Conservation (phyloP, 805 yeast species). For the Cephaloascus albidus region DNA sequence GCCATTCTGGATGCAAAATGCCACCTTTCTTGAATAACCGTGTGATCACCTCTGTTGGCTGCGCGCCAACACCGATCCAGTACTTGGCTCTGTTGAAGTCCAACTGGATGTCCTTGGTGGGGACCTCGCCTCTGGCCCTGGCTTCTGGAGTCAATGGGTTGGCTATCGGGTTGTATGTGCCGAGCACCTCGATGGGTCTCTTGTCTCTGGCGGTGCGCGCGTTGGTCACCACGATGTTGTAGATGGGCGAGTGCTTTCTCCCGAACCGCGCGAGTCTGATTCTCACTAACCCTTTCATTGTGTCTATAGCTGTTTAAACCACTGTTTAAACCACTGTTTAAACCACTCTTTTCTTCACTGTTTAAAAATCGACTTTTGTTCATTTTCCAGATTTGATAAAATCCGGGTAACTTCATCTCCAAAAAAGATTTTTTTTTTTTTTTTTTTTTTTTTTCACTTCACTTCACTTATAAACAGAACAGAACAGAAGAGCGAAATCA, state of each 20-base stretch:
- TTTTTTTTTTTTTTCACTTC: not conserved
- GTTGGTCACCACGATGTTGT: constrained; percentile 85
- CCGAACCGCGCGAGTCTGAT: constrained; percentile 93
- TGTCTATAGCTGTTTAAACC: not conserved
- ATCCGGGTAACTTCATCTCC: not conserved
- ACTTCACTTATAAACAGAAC: not conserved
- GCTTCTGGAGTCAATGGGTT: constrained; percentile 58
- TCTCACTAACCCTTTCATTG: constrained; percentile 65
- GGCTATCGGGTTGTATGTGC: constrained; percentile 85
- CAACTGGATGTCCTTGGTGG: constrained; percentile 69
- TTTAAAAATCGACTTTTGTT: too few relatives aligned
- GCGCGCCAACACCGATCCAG: constrained; percentile 98
- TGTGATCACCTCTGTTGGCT: constrained; percentile 76
- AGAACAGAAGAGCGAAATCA: too few relatives aligned
- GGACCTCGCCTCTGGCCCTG: constrained; percentile 40
- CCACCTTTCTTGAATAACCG: constrained; percentile 75
- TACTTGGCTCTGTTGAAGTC: constrained; percentile 88
- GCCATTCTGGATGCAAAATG: constrained; percentile 51
- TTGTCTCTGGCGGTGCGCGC: constrained; percentile 72
- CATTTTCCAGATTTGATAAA: too few relatives aligned
- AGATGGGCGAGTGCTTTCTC: constrained; percentile 75
- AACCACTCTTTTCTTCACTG: too few relatives aligned
- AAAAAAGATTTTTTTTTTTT: not conserved
- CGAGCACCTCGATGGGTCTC: constrained; percentile 89
- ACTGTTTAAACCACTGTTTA: too few relatives aligned